Conservation (phyloP, 208 protist genomes). For the Leishmania arabica region DNA sequence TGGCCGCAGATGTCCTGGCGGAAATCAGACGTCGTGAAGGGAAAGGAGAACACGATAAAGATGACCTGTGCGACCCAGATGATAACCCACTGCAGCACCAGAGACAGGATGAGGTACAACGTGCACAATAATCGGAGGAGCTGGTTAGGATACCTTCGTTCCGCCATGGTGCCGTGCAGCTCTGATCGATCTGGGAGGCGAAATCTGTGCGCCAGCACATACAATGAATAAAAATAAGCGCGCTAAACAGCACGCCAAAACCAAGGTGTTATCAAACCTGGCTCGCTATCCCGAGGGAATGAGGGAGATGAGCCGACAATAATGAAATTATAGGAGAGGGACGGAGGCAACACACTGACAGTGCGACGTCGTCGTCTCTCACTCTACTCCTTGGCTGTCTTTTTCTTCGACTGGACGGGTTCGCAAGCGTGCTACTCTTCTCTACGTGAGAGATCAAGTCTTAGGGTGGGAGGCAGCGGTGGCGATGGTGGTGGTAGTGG, state of each 20-base stretch:
- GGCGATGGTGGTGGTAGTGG: not conserved
- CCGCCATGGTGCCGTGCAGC: not conserved
- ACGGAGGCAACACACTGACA: not conserved
- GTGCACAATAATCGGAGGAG: constrained; percentile 55
- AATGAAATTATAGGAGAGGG: not conserved
- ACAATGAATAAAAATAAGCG: not conserved
- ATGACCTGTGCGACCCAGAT: constrained; percentile 68
- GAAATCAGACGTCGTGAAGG: constrained; percentile 57
- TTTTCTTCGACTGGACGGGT: not conserved
- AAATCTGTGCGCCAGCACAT: not conserved
- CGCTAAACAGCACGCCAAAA: not conserved
- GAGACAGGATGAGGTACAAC: constrained; percentile 48
- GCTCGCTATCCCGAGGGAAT: not conserved
- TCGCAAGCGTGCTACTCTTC: not conserved
- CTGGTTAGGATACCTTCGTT: constrained; percentile 19
- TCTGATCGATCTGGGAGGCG: not conserved
- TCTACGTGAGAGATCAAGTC: not conserved
- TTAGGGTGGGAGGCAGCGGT: not conserved
- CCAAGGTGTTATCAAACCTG: not conserved
- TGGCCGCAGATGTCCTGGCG: constrained; percentile 74
- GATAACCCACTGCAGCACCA: constrained; percentile 63
- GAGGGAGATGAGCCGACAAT: not conserved
- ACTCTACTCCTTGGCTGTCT: not conserved
- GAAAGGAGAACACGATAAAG: constrained; percentile 59
- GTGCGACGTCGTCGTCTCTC: not conserved